Base-by-base conservation (phyloP, 768 basidiomycete genomes). In the Phylloporus sp. region DNA sequence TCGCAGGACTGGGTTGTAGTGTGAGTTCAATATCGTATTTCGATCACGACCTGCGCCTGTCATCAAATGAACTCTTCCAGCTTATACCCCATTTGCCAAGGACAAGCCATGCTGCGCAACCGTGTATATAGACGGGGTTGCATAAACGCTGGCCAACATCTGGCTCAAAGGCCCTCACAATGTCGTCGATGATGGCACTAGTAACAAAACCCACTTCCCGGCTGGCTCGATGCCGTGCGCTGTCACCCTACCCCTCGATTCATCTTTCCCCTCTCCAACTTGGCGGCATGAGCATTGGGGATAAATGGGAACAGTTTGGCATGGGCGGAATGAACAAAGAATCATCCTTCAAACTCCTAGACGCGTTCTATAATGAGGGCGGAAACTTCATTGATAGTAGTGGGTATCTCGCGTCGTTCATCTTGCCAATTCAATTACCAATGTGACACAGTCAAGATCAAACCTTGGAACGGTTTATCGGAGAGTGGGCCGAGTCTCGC, bases 301-400 rank as follows among this genome's bases (percentile, higher is more conserved):
- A 76, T 42, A 63, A 69, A 26, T 73, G 74, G 73, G 52, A 57
- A 0, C 2, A 44, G 9, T n/a, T n/a, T n/a, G 69, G 70, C 2
- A 59, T 71, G 63, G 75, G 75, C 0, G 47, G 52, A 0, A 76
- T 77, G 72, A 56, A 65, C 59, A 78, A 77, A 58, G 69, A 73
- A 29, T 47, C 58, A 13, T 66, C 72, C 12, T 78, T 78, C 69
- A 70, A 75, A 62, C 67, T 80, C 15, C 64, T 80, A 0, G 77
- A 80, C 45, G 69, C 73, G 0, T 78, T 61, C 53, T 71, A 59
- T 41, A 70, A 76, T 16, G 64, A 66, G 0, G 77, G 78, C 3
- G 78, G 78, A 1, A 78, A 79, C 58, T 74, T 77, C 43, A 76
- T 79, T 51, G 77, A 77, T 43, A 78, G 76, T 79, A 78, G 73